These are phyloP conservation scores for Puya raimondii DNA, from an alignment of 176 grass and related monocot species.

Conservation along the genomic window DNA sequence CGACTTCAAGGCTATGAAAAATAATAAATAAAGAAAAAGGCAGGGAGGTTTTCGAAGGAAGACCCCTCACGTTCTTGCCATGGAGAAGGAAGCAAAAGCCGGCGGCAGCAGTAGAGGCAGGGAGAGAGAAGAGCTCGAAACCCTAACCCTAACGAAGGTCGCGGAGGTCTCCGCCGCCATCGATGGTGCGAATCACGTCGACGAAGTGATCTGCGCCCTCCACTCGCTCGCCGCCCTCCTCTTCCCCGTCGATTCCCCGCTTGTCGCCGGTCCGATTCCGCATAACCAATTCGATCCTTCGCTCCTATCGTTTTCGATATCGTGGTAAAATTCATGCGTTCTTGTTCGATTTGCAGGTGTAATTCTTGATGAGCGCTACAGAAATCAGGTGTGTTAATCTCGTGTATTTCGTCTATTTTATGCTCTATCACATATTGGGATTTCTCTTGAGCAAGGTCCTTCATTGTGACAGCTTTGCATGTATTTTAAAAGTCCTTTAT, in stretches of 20 bases:
- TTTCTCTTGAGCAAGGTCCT: too few species aligned
- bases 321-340: constrained; percentile 6
- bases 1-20: too few species aligned
- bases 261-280: constrained; percentile 17
- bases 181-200: constrained; percentile 35
- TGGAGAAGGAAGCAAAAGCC: constrained; percentile 6
- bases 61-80: not conserved
- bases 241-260: constrained; percentile 37
- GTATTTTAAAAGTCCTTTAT: too few species aligned
- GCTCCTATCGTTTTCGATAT: not conserved
- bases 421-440: too few species aligned
- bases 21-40: too few species aligned
- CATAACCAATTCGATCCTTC: not conserved
- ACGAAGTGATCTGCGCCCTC: constrained; percentile 40
- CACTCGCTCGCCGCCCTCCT: constrained; percentile 34
- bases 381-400: too few species aligned
- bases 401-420: too few species aligned
- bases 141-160: constrained; percentile 44
- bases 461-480: too few species aligned
- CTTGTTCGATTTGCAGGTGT: constrained; percentile 9
- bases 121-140: constrained; percentile 22
- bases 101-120: not conserved
- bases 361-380: not conserved
- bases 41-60: too few species aligned
- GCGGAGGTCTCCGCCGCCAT: constrained; percentile 46